Evolutionary conservation across 805 yeast genomes (phyloP).

Genomic region (Saccharomycopsis amapae): DNA sequence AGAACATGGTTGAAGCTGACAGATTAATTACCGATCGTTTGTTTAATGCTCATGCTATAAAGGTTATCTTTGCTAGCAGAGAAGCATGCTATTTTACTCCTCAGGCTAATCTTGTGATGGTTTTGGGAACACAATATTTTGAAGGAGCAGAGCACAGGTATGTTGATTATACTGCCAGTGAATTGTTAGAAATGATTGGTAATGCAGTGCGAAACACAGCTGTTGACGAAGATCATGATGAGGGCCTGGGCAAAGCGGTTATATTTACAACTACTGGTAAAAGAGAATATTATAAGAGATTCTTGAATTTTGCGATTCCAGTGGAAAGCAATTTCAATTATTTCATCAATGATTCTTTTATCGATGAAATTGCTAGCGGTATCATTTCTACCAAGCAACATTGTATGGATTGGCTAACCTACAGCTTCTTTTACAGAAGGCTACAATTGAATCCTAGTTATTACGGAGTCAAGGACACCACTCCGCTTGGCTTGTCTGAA

Average conservation of each 20-base stretch:
- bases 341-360: constrained; percentile 56
- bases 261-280: constrained; percentile 52
- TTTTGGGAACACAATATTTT: constrained; percentile 63
- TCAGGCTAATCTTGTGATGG: constrained; percentile 44
- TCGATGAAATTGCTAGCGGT: constrained; percentile 65
- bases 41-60: constrained; percentile 42
- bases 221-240: constrained; percentile 23
- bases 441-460: constrained; percentile 78
- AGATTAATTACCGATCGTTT: constrained; percentile 46
- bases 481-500: constrained; percentile 67
- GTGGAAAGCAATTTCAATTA: constrained; percentile 67
- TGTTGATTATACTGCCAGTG: constrained; percentile 59
- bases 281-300: constrained; percentile 59
- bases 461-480: constrained; percentile 66
- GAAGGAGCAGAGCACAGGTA: constrained; percentile 71
- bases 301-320: constrained; percentile 70
- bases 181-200: constrained; percentile 60
- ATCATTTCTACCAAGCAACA: constrained; percentile 66
- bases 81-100: constrained; percentile 50
- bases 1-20: constrained; percentile 52
- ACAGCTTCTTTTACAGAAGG: constrained; percentile 74
- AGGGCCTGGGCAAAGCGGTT: constrained; percentile 34
- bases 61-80: constrained; percentile 52
- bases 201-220: constrained; percentile 27
- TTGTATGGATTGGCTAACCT: constrained; percentile 86